phyloP scores from a whole-genome alignment of 495 filamentous ascomycete genomes.

The Aspergillus ostianus region DNA sequence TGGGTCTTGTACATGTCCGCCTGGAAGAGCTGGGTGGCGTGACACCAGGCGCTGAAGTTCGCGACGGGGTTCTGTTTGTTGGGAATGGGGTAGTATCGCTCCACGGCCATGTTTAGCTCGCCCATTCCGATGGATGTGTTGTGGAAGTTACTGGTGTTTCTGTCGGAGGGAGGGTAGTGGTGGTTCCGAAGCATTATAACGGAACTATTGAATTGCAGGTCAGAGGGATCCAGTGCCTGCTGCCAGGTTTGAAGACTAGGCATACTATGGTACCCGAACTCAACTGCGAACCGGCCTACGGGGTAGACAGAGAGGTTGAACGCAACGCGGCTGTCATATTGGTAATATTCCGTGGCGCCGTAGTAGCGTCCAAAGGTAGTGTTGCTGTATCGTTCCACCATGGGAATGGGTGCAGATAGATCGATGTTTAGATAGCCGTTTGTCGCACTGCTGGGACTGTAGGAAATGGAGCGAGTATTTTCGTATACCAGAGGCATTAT shows the following conservation, averaged over 20 bases:
- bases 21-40: constrained; percentile 67
- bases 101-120: constrained; percentile 62
- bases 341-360: constrained; percentile 69
- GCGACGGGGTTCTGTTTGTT: constrained; percentile 53
- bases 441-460: constrained; percentile 65
- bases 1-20: constrained; percentile 63
- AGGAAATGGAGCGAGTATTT: constrained; percentile 64
- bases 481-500: constrained; percentile 61
- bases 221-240: constrained; percentile 47
- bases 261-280: constrained; percentile 69
- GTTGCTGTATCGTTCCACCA: constrained; percentile 62
- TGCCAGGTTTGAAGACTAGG: constrained; percentile 62
- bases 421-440: constrained; percentile 62
- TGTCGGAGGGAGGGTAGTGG: constrained; percentile 56
- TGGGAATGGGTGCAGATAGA: constrained; percentile 54
- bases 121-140: constrained; percentile 49
- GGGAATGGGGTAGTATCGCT: constrained; percentile 62
- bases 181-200: constrained; percentile 62
- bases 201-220: constrained; percentile 61
- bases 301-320: constrained; percentile 59
- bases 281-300: constrained; percentile 62
- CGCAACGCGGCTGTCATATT: constrained; percentile 55
- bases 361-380: constrained; percentile 55
- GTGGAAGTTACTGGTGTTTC: constrained; percentile 39
- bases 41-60: constrained; percentile 70